A percentile compares a stretch with the other conserved stretches of the same genome.
Evolutionary conservation across 129 eudicot species (phyloP).

Genomic region (Chrysanthemum seticuspe): DNA sequence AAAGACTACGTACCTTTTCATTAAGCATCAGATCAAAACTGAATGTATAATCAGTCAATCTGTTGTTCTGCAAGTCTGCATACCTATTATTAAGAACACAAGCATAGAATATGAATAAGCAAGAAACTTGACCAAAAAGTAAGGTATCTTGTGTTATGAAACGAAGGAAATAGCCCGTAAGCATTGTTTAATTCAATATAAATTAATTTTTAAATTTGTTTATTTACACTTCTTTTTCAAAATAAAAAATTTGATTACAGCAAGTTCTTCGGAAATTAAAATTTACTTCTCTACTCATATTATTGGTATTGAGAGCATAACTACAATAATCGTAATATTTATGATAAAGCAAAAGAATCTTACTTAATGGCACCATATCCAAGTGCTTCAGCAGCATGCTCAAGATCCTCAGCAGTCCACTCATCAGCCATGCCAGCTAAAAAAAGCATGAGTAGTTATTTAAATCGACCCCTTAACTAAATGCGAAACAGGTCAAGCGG

Average conservation of each 20-base stretch:
- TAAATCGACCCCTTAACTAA: not conserved
- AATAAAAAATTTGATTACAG: not conserved
- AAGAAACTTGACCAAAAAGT: not conserved
- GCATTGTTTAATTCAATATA: not conserved
- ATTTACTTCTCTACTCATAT: too few species aligned
- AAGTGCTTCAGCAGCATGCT: not conserved
- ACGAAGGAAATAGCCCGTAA: not conserved
- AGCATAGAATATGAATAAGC: not conserved
- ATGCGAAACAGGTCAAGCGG: not conserved
- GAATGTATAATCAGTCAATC: not conserved
- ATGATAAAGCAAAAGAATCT: not conserved
- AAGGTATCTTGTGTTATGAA: not conserved
- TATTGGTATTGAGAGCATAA: not conserved
- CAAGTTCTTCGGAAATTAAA: not conserved
- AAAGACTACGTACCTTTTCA: not conserved
- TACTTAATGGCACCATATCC: not conserved
- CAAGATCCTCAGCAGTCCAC: not conserved
- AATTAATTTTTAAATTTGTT: too few species aligned
- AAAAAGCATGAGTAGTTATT: not conserved
- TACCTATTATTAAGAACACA: not conserved
- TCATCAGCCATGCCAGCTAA: not conserved
- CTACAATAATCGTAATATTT: not conserved
- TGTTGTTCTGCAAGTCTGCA: not conserved
- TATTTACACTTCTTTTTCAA: too few species aligned
- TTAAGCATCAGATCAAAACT: not conserved